Conservation (phyloP, 2,329 filamentous ascomycete genomes). For the Xylaria sp. region DNA sequence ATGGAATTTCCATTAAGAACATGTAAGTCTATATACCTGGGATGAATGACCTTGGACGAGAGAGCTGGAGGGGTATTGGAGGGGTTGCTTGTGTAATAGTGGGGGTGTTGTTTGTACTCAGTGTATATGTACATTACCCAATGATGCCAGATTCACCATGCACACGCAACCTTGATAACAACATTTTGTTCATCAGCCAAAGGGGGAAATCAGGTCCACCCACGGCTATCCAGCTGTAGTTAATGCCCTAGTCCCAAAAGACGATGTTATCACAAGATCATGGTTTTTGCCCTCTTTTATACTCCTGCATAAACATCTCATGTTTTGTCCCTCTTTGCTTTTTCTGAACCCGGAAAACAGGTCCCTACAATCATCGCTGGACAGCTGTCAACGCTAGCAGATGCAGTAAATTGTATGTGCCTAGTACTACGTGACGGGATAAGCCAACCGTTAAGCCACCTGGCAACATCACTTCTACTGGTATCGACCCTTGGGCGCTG, state of each 20-base stretch:
- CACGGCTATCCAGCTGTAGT: slow-evolving; percentile 3
- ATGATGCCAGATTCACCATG: slow-evolving; percentile 31
- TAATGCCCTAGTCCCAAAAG: slow-evolving; percentile 32
- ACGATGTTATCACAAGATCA: slow-evolving; percentile 28
- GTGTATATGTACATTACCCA: neutral
- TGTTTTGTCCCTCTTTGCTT: neutral
- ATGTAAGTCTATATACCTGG: neutral
- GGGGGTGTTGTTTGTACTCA: neutral
- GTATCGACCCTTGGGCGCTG: neutral
- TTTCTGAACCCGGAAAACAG: neutral
- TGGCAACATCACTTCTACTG: slow-evolving; percentile 39
- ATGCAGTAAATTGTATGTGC: slow-evolving; percentile 36
- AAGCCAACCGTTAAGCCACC: slow-evolving; percentile 41
- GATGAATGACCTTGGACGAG: neutral
- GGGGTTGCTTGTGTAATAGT: slow-evolving; percentile 14
- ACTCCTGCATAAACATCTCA: slow-evolving; percentile 2
- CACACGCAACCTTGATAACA: slow-evolving; percentile 9
- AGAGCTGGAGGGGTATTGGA: slow-evolving; percentile 33
- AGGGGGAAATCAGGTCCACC: slow-evolving; percentile 21
- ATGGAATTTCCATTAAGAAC: neutral
- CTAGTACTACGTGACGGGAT: slow-evolving; percentile 23
- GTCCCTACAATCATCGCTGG: slow-evolving; percentile 1
- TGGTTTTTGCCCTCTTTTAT: slow-evolving; percentile 18
- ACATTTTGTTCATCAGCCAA: neutral
- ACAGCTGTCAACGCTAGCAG: slow-evolving; percentile 20